Percentiles rank a stretch among this genome's conserved stretches.
phyloP scores from a whole-genome alignment of 129 eudicot species.

The Pulicaria dysenterica region DNA sequence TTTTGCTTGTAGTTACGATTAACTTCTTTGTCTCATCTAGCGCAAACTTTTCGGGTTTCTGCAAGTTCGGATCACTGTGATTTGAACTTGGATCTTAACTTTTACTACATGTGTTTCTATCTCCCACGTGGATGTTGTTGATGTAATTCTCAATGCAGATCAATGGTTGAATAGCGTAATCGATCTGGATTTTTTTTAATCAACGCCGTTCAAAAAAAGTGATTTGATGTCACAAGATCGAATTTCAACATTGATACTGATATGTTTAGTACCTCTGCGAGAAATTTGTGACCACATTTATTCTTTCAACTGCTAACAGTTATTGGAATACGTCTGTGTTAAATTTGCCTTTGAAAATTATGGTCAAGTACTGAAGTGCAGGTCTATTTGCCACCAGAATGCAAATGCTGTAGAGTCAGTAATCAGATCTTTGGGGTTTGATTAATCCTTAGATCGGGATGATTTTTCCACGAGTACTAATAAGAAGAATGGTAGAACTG shows the following conservation, averaged over 20 bases:
- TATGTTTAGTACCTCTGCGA: conserved; percentile 2
- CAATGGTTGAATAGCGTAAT: conserved; percentile 10
- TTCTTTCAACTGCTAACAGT: not conserved
- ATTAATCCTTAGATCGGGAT: not conserved
- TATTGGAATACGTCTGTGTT: not conserved
- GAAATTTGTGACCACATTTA: conserved; percentile 1
- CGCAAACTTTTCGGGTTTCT: not conserved
- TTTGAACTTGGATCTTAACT: conserved; percentile 34
- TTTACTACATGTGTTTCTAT: not conserved
- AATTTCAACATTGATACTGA: not conserved
- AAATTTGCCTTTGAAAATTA: not conserved
- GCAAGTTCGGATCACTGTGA: conserved; percentile 35
- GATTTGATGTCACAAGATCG: conserved; percentile 14
- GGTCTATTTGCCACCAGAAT: not conserved
- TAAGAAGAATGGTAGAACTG: not conserved
- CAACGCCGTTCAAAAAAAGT: not conserved
- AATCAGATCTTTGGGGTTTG: not conserved
- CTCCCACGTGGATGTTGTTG: conserved; percentile 22
- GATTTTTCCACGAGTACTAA: not conserved
- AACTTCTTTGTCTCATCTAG: conserved; percentile 6
- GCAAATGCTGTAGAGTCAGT: not conserved
- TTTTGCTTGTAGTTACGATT: conserved; percentile 25
- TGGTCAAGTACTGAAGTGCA: not conserved
- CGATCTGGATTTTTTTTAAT: not conserved
- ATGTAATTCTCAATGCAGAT: conserved; percentile 20